Evolutionary conservation across 768 basidiomycete species (phyloP), one percentile per base, ranked within the genome.

Genomic region (Rhizopogon roseolus): DNA sequence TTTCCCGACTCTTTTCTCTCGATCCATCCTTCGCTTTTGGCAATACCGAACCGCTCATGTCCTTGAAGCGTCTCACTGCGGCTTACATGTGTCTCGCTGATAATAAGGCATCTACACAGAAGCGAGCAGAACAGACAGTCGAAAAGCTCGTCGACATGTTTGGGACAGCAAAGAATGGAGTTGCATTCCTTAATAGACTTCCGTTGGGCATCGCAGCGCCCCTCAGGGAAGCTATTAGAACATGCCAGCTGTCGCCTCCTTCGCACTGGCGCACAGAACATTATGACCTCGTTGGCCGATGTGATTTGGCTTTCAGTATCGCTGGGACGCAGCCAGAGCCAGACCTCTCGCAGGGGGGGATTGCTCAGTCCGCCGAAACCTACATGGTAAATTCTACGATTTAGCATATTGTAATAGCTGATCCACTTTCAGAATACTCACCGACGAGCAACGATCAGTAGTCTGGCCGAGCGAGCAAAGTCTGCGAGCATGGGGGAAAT

Each of bases 151-250:
- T 89, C 14, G 66, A 72, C 2, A 67, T 61, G 52, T 64, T 62
- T 58, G 64, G 65, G 13, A 62, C 69, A 6, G 70, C 76, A 6
- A 66, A 74, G 6, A 67, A 77, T 22, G 79, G 78, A 3, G 64
- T 70, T 6, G 73, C 77, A 11, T 75, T 84, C 48, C 60, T 90
- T 40, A 74, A 80, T 52, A 69, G 71, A 17, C 66, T 93, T 16
- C 84, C 90, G 1, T 65, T 90, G 10, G 89, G 90, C 0, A 74
- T 90, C 28, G 80, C 85, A 1, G 79, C 85, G 0, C 95, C 96
- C 1, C 70, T 98, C 5, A 74, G 86, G 50, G 97, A 98, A 66
- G 90, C 89, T 1, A 76, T 88, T n/a, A 73, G 92, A 56, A 84
- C 86, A 8, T 93, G 91, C 56, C 93, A 96, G 64, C 69, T 88